phyloP scores from a whole-genome alignment of 176 grass and related monocot species.

The Carex littledalei region DNA sequence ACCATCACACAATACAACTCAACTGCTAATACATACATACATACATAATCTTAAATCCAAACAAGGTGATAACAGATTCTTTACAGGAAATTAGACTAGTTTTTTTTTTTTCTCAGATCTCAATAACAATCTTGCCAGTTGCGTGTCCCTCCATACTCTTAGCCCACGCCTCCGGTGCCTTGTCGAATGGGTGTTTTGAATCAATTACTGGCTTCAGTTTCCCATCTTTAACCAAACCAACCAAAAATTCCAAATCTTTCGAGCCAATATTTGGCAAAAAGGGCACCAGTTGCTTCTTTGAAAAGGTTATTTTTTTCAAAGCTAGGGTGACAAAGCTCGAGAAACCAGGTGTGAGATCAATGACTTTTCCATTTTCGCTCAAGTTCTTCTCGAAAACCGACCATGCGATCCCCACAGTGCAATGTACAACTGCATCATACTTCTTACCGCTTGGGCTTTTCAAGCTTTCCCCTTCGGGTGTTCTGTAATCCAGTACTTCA shows the following conservation, averaged over 20 bases:
- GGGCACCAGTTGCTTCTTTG: conserved; percentile 34
- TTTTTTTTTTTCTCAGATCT: too few species aligned
- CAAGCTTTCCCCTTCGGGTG: conserved; percentile 23
- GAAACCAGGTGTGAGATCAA: conserved; percentile 29
- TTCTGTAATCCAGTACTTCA: conserved; percentile 45
- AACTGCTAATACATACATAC: neutral
- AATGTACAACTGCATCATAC: conserved; percentile 45
- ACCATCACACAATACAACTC: neutral
- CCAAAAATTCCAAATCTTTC: conserved; percentile 20
- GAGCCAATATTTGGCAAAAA: neutral
- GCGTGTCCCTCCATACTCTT: conserved; percentile 31
- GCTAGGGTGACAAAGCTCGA: neutral
- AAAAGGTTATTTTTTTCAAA: conserved; percentile 24
- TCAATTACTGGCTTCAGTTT: conserved; percentile 34
- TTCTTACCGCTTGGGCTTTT: conserved; percentile 32
- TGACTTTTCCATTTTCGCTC: conserved; percentile 23
- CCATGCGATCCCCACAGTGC: conserved; percentile 24
- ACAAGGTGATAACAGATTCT: too few species aligned
- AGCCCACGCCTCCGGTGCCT: conserved; percentile 27
- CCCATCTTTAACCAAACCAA: conserved; percentile 21
- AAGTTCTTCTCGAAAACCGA: conserved; percentile 32
- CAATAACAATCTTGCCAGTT: conserved; percentile 31
- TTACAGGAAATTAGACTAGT: too few species aligned
- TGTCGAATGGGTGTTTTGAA: conserved; percentile 21
- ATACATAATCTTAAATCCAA: neutral